Percentiles rank a stretch among this genome's conserved stretches.
phyloP scores from a whole-genome alignment of 495 filamentous ascomycete genomes.

The Cercophora newfieldiana region DNA sequence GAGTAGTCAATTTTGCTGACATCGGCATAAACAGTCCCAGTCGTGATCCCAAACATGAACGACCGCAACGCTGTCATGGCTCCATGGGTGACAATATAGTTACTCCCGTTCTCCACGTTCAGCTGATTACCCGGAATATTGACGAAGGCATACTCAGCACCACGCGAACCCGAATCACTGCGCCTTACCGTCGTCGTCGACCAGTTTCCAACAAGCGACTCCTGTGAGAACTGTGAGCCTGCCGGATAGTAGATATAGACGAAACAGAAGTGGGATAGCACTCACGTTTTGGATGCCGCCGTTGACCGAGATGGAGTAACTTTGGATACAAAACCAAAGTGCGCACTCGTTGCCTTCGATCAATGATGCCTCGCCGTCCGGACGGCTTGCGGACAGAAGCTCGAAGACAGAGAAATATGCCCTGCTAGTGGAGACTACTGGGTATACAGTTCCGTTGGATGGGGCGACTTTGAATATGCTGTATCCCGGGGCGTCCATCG shows the following conservation, averaged over 20 bases:
- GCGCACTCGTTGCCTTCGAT: slow-evolving; percentile 29
- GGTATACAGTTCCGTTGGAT: slow-evolving; percentile 24
- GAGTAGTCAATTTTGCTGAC: slow-evolving; percentile 31
- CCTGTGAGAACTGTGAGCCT: too few relatives aligned
- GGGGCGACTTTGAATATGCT: slow-evolving; percentile 34
- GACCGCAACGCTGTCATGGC: slow-evolving; percentile 28
- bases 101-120: slow-evolving; percentile 26
- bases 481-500: slow-evolving; percentile 15
- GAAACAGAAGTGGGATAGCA: too few relatives aligned
- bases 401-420: slow-evolving; percentile 40
- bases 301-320: slow-evolving; percentile 27
- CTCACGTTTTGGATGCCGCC: slow-evolving; percentile 31
- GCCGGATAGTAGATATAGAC: too few relatives aligned
- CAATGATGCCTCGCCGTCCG: slow-evolving; percentile 13
- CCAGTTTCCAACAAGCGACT: slow-evolving; percentile 29
- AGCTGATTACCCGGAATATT: slow-evolving; percentile 30
- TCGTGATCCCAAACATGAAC: slow-evolving; percentile 35
- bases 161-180: slow-evolving; percentile 14
- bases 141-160: slow-evolving; percentile 33
- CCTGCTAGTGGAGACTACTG: slow-evolving; percentile 19
- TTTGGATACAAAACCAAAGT: slow-evolving; percentile 41
- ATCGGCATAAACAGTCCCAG: slow-evolving; percentile 31
- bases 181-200: slow-evolving; percentile 28
- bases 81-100: slow-evolving; percentile 32
- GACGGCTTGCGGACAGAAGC: slow-evolving; percentile 29